Evolutionary conservation across 2,329 filamentous ascomycete genomes (phyloP).

Genomic region (Parascedosporium putredinis): DNA sequence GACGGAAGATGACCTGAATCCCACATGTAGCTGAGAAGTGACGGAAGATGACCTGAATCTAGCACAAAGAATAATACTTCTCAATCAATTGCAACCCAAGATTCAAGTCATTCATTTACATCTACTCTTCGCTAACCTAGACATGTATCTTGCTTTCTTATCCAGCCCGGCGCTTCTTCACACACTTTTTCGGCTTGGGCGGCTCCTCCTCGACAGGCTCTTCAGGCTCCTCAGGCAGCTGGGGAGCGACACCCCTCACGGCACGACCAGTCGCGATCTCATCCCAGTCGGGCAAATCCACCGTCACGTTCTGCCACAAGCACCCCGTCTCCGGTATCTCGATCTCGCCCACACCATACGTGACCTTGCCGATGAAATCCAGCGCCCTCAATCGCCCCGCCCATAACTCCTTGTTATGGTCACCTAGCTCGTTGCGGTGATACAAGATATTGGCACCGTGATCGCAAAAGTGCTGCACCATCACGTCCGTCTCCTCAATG

Average conservation of each 20-base stretch:
- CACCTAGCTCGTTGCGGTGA: slow-evolving; percentile 29
- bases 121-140: too few species aligned
- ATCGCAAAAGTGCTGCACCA: slow-evolving; percentile 30
- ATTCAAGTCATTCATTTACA: too few species aligned
- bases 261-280: neutral
- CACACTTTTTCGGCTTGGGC: neutral
- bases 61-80: too few species aligned
- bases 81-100: too few species aligned
- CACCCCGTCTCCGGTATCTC: slow-evolving; percentile 3
- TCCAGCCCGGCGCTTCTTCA: too few species aligned
- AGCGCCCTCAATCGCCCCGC: neutral
- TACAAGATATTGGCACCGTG: slow-evolving; percentile 30
- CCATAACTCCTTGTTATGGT: slow-evolving; percentile 18
- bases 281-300: neutral
- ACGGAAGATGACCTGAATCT: too few species aligned
- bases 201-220: neutral
- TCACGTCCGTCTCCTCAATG: slow-evolving; percentile 28
- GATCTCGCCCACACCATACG: neutral
- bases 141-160: too few species aligned
- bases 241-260: neutral
- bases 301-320: neutral
- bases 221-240: neutral
- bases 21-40: too few species aligned
- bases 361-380: neutral
- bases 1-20: too few species aligned